Evolutionary conservation across 805 yeast genomes (phyloP), one percentile per base, ranked within the genome.

Genomic region (Torulaspora maleeae): DNA sequence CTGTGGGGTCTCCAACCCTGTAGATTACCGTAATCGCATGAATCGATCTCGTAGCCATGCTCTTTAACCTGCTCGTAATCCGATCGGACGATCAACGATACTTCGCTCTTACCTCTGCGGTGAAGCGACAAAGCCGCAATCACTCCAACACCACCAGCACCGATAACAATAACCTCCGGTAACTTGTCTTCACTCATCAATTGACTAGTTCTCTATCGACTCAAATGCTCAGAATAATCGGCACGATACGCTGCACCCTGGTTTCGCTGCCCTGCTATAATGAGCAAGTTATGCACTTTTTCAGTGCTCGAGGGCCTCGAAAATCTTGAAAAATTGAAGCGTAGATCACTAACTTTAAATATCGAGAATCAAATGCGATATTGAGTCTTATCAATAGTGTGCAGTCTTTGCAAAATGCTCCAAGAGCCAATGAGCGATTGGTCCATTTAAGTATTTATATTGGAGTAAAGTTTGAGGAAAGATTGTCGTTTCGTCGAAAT

Each of bases 121-220:
- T 70, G 72, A 27, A 87, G 69, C 0, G 85, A 78, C 40, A 81
- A 73, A 0, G 95, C 86, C 2, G 83, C 81, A 27, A 87, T 77
- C 13, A 87, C 75, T 29, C 96, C 96, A 9, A 87, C 93, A 30
- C 95, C 95, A 12, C 95, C 96, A 35, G 87, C 76, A 9, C 95
- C 95, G 32, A 86, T 75, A 9, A 86, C 68, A 10, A 86, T 69
- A 13, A 82, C 79, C 41, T 70, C 63, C 11, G 66, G 59, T 13
- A 19, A 27, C 19, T 13, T 13, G 10, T n/a, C 19, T n/a, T 27
- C 24, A 10, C 24, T 38, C 41, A 38, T 28, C 16, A 10, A 16
- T 11, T 11, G 15, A 7, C 25, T 8, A 4, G 7, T 3, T 8
- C 10, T 3, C 11, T 5, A 11, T 12, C 6, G 15, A n/a, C 15